Evolutionary conservation across 2,329 filamentous ascomycete species (phyloP), one percentile per base, ranked within the genome.

Genomic region (Diaporthe ampelina): DNA sequence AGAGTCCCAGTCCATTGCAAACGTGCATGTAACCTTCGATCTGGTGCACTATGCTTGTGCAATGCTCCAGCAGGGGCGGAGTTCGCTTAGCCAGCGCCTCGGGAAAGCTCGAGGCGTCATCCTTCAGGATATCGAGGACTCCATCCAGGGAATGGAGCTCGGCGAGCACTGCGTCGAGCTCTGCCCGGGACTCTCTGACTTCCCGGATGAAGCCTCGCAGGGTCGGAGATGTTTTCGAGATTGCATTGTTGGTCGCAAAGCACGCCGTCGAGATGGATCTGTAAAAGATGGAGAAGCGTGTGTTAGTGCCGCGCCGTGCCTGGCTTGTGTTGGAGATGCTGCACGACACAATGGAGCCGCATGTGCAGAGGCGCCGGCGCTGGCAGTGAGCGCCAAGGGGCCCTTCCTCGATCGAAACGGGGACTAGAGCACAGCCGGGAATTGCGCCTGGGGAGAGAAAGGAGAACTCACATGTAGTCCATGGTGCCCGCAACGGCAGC

Each of bases 101-200:
- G 11, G 84, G 84, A 50, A 86, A 82, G 35, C 79, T 72, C 5
- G 77, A 76, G 10, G 82, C 83, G 76, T 86, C 84, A 73, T 86
- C 83, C 59, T 80, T 81, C 67, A 86, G 76, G 19, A 86, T 78
- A 65, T 81, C 80, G 11, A 86, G 77, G 2, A 85, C 81, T 48
- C 81, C 81, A 71, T 84, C 81, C 63, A 86, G 80, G 56, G 84
- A 85, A 74, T 85, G 81, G 37, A 86, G 77, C 75, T 86, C 84
- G 73, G 83, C 81, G 43, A 83, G 83, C 50, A 86, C 80, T 40
- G 76, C 79, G 48, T 85, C 81, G 21, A 85, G 78, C 32, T 85
- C 84, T 45, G 81, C 77, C 21, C 84, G 81, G 3, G 84, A 82
- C 75, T 85, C 84, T 50, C 84, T 84, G 1, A 86, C 82, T 24